Base-by-base conservation (phyloP, 2,329 filamentous ascomycete genomes). In the Lasiodiplodia sp. region DNA sequence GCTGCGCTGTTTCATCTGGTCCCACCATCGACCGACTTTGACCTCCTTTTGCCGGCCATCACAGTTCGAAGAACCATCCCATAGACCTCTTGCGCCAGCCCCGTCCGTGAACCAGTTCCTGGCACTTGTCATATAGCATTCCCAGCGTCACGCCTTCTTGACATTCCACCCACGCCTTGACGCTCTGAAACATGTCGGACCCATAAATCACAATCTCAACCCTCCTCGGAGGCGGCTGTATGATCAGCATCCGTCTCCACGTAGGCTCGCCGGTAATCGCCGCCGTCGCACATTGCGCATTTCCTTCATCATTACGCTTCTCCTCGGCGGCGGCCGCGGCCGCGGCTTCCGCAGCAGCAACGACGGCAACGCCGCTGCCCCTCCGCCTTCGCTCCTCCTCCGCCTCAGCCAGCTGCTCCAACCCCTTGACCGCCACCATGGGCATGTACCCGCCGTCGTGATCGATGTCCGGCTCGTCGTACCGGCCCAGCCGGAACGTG, bases 1-100 rank as follows among this genome's bases (percentile, higher is more conserved):
- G 11, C 28, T 25, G 21, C 11, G 0, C 2, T n/a, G 18, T 31
- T 34, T n/a, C 25, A 37, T 31, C 77, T 80, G 69, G 75, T 78
- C 40, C 71, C 83, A n/a, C 52, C 52, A 49, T 21, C 18, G n/a
- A 10, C n/a, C 44, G 44, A 21, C 31, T 12, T 55, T 71, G 83
- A 23, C 31, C 71, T 74, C 44, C 70, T 75, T 52, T 76, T 75
- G 62, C 76, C 74, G 4, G 78, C 79, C 7, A 7, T 67, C 55
- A 67, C 25, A 68, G 51, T 47, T 68, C 66, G 37, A 68, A 68
- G 14, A 53, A 68, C 66, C 66, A 68, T 7, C 66, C 66, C 66
- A 68, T 62, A 21, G 31, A 37, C 23, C 57, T 55, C 34, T 52
- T 63, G 25, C 37, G 21, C 66, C 56, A 68, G 55, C 44, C 25